Base-by-base conservation (phyloP, 1,139 yeast species). In the Meyerozyma elateridarum region DNA sequence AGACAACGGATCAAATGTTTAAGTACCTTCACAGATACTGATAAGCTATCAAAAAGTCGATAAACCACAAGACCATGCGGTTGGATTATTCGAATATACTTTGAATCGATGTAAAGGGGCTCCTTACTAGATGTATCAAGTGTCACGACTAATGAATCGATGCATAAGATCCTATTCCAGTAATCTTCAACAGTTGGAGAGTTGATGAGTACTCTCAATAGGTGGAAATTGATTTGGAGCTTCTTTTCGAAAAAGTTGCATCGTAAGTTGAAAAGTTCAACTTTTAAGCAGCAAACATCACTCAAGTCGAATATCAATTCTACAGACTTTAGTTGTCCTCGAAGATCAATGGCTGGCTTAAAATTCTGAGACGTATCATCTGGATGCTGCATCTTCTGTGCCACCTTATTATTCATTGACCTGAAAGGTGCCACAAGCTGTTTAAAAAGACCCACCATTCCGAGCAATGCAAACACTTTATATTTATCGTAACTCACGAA, bases 51-150 rank as follows among this genome's bases (percentile, higher is more conserved):
- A 52, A 82, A 79, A 4, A 81, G 54, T 39, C 66, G 62, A 49
- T 79, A 76, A 17, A 76, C 73, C 15, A 79, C 69, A 48, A 80
- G 76, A 15, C 69, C 64, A 45, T 74, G 71, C 2, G 79, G 74
- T 26, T 68, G 73, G 12, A 59, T 46, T 11, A 70, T 46, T 14
- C 65, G 49, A 13, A 76, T 56, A 28, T 62, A 46, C 5, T 54
- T 50, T 12, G 67, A 44, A 3, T 46, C 48, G 4, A 51, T 35
- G 11, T 49, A 41, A 20, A 54, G 42, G 45, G 54, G 35, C 22
- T 38, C 38, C 15, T 38, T 15, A 32, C 36, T 16, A 1, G 36
- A 25, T 2, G 54, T 48, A 17, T 52, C 52, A 18, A 50, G 44
- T 8, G 49, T 18, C 6, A 34, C 37, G 6, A 55, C 34, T 4